Conservation (phyloP, 805 yeast genomes). For the Dipodascus albidus region DNA sequence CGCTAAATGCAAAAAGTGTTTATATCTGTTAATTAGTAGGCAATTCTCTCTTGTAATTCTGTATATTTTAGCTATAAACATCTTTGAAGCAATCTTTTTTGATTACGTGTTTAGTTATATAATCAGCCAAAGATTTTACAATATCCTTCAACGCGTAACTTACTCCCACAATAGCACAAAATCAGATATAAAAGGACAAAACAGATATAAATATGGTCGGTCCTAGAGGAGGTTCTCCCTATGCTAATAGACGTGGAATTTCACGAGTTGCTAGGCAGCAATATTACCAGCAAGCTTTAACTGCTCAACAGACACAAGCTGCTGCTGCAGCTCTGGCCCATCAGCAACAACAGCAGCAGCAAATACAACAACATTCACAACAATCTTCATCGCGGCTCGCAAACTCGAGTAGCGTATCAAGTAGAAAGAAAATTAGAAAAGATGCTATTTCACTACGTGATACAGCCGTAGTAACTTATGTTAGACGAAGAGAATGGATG, state of each 20-base stretch:
- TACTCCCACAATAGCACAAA: neutral
- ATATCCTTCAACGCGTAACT: too few species aligned
- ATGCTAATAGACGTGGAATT: neutral
- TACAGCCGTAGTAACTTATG: conserved; percentile 31
- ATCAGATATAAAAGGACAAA: neutral
- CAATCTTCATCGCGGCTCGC: neutral
- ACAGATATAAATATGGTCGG: neutral
- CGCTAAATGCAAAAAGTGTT: too few species aligned
- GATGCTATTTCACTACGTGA: conserved; percentile 31
- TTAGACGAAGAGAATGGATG: conserved; percentile 35
- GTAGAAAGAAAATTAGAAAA: neutral
- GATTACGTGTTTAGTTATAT: too few species aligned
- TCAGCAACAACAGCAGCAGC: neutral
- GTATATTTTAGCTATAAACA: too few species aligned
- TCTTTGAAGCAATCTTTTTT: too few species aligned
- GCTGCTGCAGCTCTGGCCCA: neutral
- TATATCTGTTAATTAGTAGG: too few species aligned
- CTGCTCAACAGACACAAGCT: neutral
- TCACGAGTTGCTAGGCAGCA: neutral
- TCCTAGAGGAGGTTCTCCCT: conserved; percentile 1
- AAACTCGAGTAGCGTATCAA: neutral
- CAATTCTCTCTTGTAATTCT: too few species aligned
- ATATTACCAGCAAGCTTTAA: neutral
- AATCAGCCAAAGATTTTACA: too few species aligned
- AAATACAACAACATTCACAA: neutral